Conservation (phyloP, 192 early-diverging fungal genomes). For the Mortierella antarctica region DNA sequence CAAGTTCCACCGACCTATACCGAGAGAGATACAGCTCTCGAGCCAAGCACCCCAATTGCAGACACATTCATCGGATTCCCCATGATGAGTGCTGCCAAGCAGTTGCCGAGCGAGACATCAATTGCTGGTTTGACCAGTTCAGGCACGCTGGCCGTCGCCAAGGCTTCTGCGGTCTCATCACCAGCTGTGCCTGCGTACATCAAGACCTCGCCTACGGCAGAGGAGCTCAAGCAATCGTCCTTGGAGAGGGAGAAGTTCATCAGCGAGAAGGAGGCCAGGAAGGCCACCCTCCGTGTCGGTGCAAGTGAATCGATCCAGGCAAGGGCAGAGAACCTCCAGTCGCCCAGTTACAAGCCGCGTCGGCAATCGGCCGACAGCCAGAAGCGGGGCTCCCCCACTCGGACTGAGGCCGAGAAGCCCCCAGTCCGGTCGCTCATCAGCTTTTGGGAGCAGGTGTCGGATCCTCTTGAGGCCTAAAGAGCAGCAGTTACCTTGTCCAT, state of each 20-base stretch:
- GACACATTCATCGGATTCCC: slow-evolving; percentile 10
- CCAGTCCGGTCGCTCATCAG: slow-evolving; percentile 40
- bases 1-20: not conserved
- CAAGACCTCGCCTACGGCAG: slow-evolving; percentile 12
- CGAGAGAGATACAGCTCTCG: not conserved
- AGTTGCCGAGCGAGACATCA: slow-evolving; percentile 9
- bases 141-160: slow-evolving; percentile 4
- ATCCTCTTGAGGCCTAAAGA: slow-evolving; percentile 23
- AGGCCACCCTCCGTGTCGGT: slow-evolving; percentile 29
- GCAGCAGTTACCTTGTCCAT: no score
- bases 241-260: slow-evolving; percentile 23
- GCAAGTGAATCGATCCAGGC: slow-evolving; percentile 22
- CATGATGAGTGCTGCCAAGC: not conserved
- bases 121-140: slow-evolving; percentile 26
- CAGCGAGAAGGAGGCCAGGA: slow-evolving; percentile 29
- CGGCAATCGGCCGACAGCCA: not conserved
- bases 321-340: slow-evolving; percentile 25
- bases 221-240: slow-evolving; percentile 4
- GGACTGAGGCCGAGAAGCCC: slow-evolving; percentile 11
- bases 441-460: slow-evolving; percentile 50
- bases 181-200: slow-evolving; percentile 17
- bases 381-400: not conserved
- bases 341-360: slow-evolving; percentile 2
- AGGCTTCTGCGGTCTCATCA: slow-evolving; percentile 1
- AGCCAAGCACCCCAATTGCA: slow-evolving; percentile 15